Evolutionary conservation across 805 yeast species (phyloP).

Genomic region (Jamesozyma gamospora): DNA sequence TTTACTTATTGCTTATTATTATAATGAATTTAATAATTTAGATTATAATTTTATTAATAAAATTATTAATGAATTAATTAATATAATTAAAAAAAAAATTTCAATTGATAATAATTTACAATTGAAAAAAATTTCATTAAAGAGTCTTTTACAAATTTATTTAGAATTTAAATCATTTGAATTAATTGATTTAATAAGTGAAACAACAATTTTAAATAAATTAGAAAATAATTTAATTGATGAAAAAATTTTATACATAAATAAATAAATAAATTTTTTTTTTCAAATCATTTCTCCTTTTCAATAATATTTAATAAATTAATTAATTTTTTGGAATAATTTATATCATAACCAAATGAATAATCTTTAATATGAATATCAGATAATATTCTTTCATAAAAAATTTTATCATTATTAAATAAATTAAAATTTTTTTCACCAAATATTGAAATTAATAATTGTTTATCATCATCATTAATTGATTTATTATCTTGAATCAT

Average conservation of each 20-base stretch:
- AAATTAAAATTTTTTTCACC: neutral
- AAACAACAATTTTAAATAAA: neutral
- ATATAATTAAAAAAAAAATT: constrained; percentile 3
- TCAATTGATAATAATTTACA: neutral
- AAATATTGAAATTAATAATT: neutral
- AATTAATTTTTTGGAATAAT: neutral
- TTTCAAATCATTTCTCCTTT: neutral
- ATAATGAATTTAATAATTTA: neutral
- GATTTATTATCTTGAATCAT: neutral
- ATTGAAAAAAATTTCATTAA: constrained; percentile 8
- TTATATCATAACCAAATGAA: neutral
- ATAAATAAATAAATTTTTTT: neutral
- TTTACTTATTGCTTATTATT: constrained; percentile 18
- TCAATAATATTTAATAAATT: neutral
- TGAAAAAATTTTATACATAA: neutral
- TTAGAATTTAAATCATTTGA: constrained; percentile 10
- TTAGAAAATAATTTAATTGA: neutral
- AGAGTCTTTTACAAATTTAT: constrained; percentile 15
- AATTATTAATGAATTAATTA: constrained; percentile 2
- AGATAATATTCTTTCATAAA: neutral
- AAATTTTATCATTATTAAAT: neutral
- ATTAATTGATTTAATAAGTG: neutral
- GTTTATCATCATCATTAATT: too few relatives aligned
- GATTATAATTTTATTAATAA: constrained; percentile 4
- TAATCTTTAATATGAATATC: neutral